Conservation (phyloP, 192 early-diverging fungal species). For the Coemansia biformis region DNA sequence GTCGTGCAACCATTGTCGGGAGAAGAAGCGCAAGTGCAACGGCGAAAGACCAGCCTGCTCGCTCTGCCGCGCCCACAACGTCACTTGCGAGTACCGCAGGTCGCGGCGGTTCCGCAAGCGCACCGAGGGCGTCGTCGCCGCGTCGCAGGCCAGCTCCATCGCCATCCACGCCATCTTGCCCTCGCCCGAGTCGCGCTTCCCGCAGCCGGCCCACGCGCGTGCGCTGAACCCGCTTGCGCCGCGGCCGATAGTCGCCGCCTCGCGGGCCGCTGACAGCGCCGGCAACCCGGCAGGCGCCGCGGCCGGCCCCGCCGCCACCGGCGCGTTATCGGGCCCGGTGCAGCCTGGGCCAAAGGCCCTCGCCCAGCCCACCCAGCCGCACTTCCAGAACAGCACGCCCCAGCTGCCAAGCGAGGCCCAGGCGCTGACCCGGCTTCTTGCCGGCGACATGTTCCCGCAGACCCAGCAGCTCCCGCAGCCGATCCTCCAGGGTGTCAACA, state of each 20-base stretch:
- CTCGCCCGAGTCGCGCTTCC: too few relatives aligned
- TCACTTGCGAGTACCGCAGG: constrained; percentile 41
- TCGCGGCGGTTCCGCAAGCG: constrained; percentile 42
- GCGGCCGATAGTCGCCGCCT: not conserved
- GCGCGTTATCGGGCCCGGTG: too few relatives aligned
- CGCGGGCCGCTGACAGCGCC: too few relatives aligned
- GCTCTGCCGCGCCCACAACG: constrained; percentile 34
- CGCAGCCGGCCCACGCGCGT: too few relatives aligned
- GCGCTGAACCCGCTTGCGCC: too few relatives aligned
- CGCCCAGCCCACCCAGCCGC: too few relatives aligned
- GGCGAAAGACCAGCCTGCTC: constrained; percentile 39
- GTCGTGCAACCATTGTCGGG: constrained; percentile 49
- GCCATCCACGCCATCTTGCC: constrained; percentile 22
- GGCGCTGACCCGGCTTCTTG: constrained; percentile 29
- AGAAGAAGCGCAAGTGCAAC: constrained; percentile 52
- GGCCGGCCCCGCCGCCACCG: not conserved
- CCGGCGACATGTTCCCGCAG: constrained; percentile 44
- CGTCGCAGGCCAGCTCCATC: constrained; percentile 8
- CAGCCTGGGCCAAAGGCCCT: too few relatives aligned
- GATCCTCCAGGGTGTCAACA: constrained; percentile 42
- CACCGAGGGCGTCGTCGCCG: not conserved
- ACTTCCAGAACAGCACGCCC: not conserved
- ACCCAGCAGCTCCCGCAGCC: constrained; percentile 45
- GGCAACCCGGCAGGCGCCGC: constrained; percentile 1
- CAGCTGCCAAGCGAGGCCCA: constrained; percentile 16